Conservation (phyloP, 192 early-diverging fungal species). For the Chytriomyces sp. region DNA sequence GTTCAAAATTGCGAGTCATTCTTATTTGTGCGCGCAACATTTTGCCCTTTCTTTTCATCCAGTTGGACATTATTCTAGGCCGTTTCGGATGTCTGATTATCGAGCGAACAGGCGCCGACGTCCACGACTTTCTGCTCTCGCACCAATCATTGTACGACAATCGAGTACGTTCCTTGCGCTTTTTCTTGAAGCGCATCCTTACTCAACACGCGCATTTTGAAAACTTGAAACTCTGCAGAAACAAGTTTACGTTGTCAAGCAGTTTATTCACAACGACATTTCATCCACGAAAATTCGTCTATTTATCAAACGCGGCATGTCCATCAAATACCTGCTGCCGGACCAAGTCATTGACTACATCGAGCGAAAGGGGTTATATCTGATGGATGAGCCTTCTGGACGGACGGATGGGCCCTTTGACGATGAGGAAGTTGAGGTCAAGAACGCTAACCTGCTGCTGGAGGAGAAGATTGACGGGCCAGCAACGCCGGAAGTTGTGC, state of each 20-base stretch:
- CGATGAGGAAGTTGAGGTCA: neutral
- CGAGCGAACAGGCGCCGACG: slow-evolving; percentile 92
- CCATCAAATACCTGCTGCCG: slow-evolving; percentile 92
- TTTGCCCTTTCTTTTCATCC: neutral
- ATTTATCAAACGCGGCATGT: slow-evolving; percentile 92
- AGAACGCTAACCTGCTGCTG: neutral
- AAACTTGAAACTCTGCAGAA: slow-evolving; percentile 52
- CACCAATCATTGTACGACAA: slow-evolving; percentile 91
- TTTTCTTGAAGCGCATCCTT: neutral
- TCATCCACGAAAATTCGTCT: slow-evolving; percentile 95
- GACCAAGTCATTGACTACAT: slow-evolving; percentile 93
- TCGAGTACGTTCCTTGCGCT: slow-evolving; percentile 55
- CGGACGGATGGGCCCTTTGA: slow-evolving; percentile 36
- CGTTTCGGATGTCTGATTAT: slow-evolving; percentile 92
- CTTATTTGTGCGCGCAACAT: neutral
- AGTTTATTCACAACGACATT: slow-evolving; percentile 97
- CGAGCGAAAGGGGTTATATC: slow-evolving; percentile 75
- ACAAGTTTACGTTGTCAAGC: slow-evolving; percentile 92
- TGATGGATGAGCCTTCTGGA: slow-evolving; percentile 34
- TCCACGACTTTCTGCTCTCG: slow-evolving; percentile 88
- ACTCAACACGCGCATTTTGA: neutral
- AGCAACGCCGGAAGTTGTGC: slow-evolving; percentile 1
- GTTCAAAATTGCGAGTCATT: neutral
- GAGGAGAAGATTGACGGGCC: slow-evolving; percentile 27
- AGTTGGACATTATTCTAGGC: slow-evolving; percentile 90